Evolutionary conservation across 495 filamentous ascomycete species (phyloP).

Genomic region (Cercophora newfieldiana): DNA sequence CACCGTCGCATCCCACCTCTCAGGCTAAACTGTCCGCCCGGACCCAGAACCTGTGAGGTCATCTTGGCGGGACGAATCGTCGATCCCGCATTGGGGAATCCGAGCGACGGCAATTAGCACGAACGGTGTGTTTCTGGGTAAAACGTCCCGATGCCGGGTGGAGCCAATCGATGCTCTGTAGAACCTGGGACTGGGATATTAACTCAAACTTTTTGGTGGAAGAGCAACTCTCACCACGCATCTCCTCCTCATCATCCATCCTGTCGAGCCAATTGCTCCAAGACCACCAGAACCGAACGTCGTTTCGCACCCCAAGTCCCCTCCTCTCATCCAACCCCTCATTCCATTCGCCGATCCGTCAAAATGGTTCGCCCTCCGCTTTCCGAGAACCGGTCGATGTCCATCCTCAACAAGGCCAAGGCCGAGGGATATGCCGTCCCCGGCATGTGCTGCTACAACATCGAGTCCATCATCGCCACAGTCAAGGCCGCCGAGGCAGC

Average conservation of each 20-base stretch:
- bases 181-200: conserved; percentile 1
- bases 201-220: conserved; percentile 1
- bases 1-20: conserved; percentile 20
- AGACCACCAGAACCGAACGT: conserved; percentile 4
- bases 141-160: conserved; percentile 13
- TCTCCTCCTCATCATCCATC: neutral
- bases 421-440: conserved; percentile 68
- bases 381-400: conserved; percentile 62
- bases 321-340: neutral
- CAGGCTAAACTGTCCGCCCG: conserved; percentile 27
- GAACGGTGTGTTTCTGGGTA: conserved; percentile 2
- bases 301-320: neutral
- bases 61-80: conserved; percentile 22
- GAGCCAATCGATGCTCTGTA: neutral
- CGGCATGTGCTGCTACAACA: conserved; percentile 83
- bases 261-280: conserved; percentile 5
- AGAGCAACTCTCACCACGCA: neutral
- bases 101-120: conserved; percentile 24
- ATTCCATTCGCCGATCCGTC: neutral
- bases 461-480: conserved; percentile 77
- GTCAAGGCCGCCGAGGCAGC: conserved; percentile 76
- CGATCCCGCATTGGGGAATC: conserved; percentile 27
- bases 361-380: conserved; percentile 53
- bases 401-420: conserved; percentile 67
- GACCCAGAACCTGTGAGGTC: conserved; percentile 14